Conservation (phyloP, 768 basidiomycete genomes). For the Naganishia antarctica region DNA sequence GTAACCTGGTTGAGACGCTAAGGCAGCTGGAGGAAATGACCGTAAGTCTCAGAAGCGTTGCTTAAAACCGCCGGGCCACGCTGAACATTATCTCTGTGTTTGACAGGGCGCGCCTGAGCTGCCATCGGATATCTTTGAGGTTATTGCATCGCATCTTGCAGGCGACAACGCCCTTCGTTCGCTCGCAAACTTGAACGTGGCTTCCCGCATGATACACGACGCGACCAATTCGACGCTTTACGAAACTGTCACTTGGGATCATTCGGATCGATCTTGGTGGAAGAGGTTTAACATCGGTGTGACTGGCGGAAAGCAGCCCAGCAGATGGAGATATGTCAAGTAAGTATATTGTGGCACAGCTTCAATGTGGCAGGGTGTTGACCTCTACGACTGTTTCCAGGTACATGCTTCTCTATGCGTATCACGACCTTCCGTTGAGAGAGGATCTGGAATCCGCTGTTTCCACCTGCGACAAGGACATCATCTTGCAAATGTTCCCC, state of each 20-base stretch:
- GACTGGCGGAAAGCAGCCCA: neutral
- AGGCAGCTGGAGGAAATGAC: slow-evolving; percentile 16
- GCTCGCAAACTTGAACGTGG: slow-evolving; percentile 3
- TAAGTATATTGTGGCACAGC: neutral
- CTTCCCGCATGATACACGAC: slow-evolving; percentile 10
- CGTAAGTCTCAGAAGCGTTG: neutral
- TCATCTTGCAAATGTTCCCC: slow-evolving; percentile 16
- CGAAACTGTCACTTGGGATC: slow-evolving; percentile 15
- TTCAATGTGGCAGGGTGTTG: neutral
- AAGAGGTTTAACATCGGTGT: slow-evolving; percentile 9
- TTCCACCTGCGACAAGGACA: neutral
- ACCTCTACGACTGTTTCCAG: neutral
- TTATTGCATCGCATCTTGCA: neutral
- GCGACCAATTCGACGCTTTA: slow-evolving; percentile 14
- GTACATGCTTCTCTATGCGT: slow-evolving; percentile 19
- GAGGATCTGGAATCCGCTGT: slow-evolving; percentile 5
- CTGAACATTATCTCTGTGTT: too few species aligned
- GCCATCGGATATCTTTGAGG: slow-evolving; percentile 8
- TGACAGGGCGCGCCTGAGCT: slow-evolving; percentile 2
- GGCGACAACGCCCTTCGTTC: slow-evolving; percentile 12
- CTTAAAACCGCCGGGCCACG: too few species aligned
- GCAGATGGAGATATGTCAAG: slow-evolving; percentile 16
- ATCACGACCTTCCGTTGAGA: slow-evolving; percentile 2
- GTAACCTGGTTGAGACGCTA: slow-evolving; percentile 5
- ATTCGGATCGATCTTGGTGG: slow-evolving; percentile 6